Percentiles rank a stretch among this genome's conserved stretches.
phyloP scores from a whole-genome alignment of 1,284 basidiomycete genomes.

The Pisolithus thermaeus region DNA sequence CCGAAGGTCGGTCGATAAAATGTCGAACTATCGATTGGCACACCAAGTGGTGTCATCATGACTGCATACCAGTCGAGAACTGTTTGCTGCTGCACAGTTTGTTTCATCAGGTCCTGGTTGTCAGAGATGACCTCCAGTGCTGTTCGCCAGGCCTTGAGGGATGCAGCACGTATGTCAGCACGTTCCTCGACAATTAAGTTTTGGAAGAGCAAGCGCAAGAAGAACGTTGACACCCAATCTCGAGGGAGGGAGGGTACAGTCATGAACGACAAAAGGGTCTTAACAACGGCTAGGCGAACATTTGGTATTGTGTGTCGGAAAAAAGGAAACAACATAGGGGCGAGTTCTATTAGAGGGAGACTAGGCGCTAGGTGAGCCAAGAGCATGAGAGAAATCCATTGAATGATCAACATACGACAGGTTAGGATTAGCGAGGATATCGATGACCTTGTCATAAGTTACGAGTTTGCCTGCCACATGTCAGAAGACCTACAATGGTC shows the following conservation, averaged over 20 bases:
- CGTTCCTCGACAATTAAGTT: conserved; percentile 95
- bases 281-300: conserved; percentile 91
- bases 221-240: conserved; percentile 78
- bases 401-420: conserved; percentile 50
- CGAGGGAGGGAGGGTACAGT: conserved; percentile 67
- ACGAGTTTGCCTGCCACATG: conserved; percentile 67
- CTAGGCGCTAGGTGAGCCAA: conserved; percentile 34
- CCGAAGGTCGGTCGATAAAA: conserved; percentile 65
- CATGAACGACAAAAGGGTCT: conserved; percentile 87
- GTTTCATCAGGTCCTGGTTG: conserved; percentile 45
- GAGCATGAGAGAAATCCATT: conserved; percentile 1
- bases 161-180: conserved; percentile 76
- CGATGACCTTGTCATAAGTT: conserved; percentile 73
- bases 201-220: conserved; percentile 87
- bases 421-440: conserved; percentile 61
- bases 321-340: conserved; percentile 91
- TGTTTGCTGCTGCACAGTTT: conserved; percentile 46
- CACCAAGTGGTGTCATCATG: conserved; percentile 88
- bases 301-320: conserved; percentile 96
- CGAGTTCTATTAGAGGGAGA: conserved; percentile 72
- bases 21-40: conserved; percentile 65
- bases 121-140: conserved; percentile 54
- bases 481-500: conserved; percentile 3
- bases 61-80: conserved; percentile 81
- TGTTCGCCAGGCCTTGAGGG: conserved; percentile 74